Base-by-base conservation (phyloP, 495 filamentous ascomycete genomes). In the Achaetomiella virescens region DNA sequence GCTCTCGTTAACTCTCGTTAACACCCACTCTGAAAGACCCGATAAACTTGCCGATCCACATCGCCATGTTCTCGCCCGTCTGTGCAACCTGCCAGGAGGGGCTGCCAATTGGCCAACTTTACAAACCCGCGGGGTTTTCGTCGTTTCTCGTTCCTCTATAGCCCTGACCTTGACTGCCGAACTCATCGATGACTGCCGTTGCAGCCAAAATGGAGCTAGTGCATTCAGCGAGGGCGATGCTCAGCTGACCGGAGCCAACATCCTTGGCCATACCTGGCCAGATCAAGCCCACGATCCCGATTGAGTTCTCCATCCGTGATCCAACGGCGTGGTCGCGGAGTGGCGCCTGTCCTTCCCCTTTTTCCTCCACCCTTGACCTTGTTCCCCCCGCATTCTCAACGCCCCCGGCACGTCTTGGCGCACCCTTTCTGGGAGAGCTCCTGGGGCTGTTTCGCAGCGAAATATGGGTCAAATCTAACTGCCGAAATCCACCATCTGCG, bases 381-480 rank as follows among this genome's bases (percentile, higher is more conserved):
- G 44, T 43, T 36, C 49, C 36, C 56, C 56, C 56, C 56, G 56
- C 56, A 41, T 49, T 54, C 24, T 42, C 36, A 40, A 41, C 17
- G 43, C 6, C 20, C 36, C 38, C 15, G 24, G 22, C 33, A 44
- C 14, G 35, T 42, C 35, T 50, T 57, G 45, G 37, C 37, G 24
- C 4, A 42, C 29, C 37, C 29, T 52, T 21, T 36, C 33, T 27
- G 21, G 17, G n/a, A 17, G 27, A 18, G n/a, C 12, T 36, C 35
- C 25, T 31, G 14, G 21, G 31, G 33, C 33, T 18, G 20, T 25
- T 29, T 41, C 24, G 33, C 40, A 46, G 43, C 44, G 33, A 49
- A 9, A 21, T 48, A 24, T 49, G 43, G 20, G 49, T 37, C 43
- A 54, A 54, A 49, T 49, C 36, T 53, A 59, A 54, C 49, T 59